These are phyloP conservation scores for Mycosphaerella arachidis DNA, from an alignment of 2,329 filamentous ascomycete species.

Conservation along the genomic window DNA sequence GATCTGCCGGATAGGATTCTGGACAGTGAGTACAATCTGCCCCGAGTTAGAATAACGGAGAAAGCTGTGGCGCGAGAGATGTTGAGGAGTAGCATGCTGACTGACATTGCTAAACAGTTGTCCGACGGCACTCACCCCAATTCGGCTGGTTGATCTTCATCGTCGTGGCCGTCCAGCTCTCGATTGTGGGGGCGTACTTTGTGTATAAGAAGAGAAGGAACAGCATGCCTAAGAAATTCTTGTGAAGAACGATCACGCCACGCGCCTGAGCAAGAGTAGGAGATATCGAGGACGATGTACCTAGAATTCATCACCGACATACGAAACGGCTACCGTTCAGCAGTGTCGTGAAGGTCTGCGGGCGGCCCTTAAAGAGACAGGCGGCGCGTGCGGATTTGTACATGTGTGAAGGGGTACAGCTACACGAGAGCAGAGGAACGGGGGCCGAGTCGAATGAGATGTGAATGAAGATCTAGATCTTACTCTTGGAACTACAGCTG, in stretches of 20 bases:
- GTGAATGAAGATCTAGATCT: too few relatives aligned
- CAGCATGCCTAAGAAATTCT: conserved; percentile 83
- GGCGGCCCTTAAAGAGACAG: too few relatives aligned
- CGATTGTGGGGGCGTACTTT: conserved; percentile 65
- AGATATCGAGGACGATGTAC: too few relatives aligned
- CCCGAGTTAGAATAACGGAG: not conserved
- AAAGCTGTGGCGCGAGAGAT: conserved; percentile 1
- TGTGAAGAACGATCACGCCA: conserved; percentile 56
- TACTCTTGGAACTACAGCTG: too few relatives aligned
- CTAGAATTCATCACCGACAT: too few relatives aligned
- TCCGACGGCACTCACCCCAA: conserved; percentile 45
- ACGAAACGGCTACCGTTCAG: too few relatives aligned
- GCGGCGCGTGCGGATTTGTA: too few relatives aligned
- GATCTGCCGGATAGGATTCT: conserved; percentile 48
- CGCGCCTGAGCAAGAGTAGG: too few relatives aligned
- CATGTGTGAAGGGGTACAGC: too few relatives aligned
- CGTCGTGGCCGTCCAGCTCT: conserved; percentile 68
- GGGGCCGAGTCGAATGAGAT: too few relatives aligned
- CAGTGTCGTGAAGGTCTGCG: too few relatives aligned
- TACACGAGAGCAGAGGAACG: too few relatives aligned
- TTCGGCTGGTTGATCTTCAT: conserved; percentile 63
- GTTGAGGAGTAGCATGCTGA: not conserved
- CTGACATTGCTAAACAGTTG: conserved; percentile 7
- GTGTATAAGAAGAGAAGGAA: conserved; percentile 75
- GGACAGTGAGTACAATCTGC: conserved; percentile 41